These are phyloP conservation scores for Angomonas ambiguus DNA, from an alignment of 208 protist species.

Conservation along the genomic window DNA sequence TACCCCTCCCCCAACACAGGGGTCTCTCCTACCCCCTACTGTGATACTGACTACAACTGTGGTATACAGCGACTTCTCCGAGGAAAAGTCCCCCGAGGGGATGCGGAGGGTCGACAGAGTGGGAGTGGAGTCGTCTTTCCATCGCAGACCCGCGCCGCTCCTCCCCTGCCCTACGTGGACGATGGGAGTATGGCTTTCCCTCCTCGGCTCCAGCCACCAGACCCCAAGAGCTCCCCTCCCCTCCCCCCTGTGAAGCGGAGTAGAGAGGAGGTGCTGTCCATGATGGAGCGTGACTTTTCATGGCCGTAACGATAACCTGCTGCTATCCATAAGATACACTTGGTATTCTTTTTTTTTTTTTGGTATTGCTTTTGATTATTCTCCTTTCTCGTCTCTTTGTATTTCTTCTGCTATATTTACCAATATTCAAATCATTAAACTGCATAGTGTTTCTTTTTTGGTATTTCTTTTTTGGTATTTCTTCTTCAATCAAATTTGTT, in stretches of 20 bases:
- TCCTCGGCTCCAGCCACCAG: not conserved
- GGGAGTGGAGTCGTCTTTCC: too few relatives aligned
- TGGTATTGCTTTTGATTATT: conserved; percentile 13
- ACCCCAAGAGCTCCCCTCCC: too few relatives aligned
- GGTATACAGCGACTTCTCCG: not conserved
- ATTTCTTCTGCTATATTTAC: not conserved
- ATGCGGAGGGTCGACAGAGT: too few relatives aligned
- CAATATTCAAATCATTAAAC: too few relatives aligned
- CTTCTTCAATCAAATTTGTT: not conserved
- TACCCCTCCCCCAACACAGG: not conserved
- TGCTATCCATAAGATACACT: not conserved
- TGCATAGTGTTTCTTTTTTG: too few relatives aligned
- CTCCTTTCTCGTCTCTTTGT: not conserved
- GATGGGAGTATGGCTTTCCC: too few relatives aligned
- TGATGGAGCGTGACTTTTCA: not conserved
- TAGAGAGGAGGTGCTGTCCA: not conserved
- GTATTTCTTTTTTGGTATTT: not conserved
- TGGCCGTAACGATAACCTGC: not conserved
- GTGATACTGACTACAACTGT: not conserved
- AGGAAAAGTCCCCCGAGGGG: not conserved
- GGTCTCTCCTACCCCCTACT: not conserved
- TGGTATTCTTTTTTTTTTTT: not conserved
- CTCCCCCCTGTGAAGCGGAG: too few relatives aligned
- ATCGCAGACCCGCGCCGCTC: too few relatives aligned
- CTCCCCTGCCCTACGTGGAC: too few relatives aligned